Percentiles rank a stretch among this genome's conserved stretches.
phyloP scores from a whole-genome alignment of 2,329 filamentous ascomycete species.

The Cytospora chrysosperma region DNA sequence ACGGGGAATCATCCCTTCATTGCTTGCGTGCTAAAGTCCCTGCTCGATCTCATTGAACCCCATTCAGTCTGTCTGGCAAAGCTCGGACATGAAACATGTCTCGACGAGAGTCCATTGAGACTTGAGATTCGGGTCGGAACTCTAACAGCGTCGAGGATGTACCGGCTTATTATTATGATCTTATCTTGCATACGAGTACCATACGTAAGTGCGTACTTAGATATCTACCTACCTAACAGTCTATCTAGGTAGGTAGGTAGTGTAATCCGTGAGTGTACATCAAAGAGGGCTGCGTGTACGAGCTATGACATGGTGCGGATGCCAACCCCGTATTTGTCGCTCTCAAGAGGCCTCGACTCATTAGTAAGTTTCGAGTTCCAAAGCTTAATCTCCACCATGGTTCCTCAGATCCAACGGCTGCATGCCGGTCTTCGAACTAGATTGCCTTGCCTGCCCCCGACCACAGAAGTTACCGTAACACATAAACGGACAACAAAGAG shows the following conservation, averaged over 20 bases:
- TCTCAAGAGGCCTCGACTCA: not conserved
- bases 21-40: not conserved
- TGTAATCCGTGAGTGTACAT: too few relatives aligned
- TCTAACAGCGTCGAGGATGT: not conserved
- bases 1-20: conserved; percentile 9
- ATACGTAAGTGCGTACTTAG: too few relatives aligned
- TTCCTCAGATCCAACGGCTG: not conserved
- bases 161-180: not conserved
- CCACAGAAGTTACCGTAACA: not conserved
- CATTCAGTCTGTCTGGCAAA: not conserved
- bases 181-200: too few relatives aligned
- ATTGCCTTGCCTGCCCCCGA: not conserved
- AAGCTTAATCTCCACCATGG: not conserved
- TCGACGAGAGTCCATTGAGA: conserved; percentile 1
- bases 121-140: not conserved
- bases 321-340: not conserved
- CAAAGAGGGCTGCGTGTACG: not conserved
- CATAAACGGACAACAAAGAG: not conserved
- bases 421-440: not conserved
- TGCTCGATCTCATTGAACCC: not conserved
- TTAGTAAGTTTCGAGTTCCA: not conserved
- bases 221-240: too few relatives aligned
- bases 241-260: too few relatives aligned
- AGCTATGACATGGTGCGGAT: not conserved
- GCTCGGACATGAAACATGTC: conserved; percentile 18